These are phyloP conservation scores for Shiraia bambusicola DNA, from an alignment of 2,329 filamentous ascomycete genomes.

Conservation along the genomic window DNA sequence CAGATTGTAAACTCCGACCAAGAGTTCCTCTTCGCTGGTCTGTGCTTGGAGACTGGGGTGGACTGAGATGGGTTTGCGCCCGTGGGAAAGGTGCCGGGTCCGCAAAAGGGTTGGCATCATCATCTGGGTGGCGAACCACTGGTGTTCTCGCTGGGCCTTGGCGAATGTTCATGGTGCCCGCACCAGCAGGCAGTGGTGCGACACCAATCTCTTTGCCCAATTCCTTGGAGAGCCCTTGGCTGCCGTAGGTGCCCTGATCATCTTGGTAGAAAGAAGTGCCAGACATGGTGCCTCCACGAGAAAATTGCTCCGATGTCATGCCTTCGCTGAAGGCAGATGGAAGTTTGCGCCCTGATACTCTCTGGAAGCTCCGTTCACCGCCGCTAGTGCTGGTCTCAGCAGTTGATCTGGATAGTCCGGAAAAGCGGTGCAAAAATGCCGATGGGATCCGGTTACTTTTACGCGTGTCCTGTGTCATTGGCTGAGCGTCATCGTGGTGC, in stretches of 20 bases:
- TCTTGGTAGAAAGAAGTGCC: conserved; percentile 50
- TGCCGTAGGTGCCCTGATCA: conserved; percentile 47
- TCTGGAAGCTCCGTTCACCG: conserved; percentile 49
- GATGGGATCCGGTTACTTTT: conserved; percentile 45
- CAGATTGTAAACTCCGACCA: conserved; percentile 48
- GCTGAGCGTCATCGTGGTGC: conserved; percentile 29
- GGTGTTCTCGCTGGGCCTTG: conserved; percentile 67
- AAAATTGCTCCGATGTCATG: conserved; percentile 46
- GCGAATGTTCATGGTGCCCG: conserved; percentile 27
- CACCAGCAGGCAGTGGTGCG: conserved; percentile 18
- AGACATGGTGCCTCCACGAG: conserved; percentile 35
- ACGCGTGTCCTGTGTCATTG: conserved; percentile 43
- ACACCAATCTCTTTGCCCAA: conserved; percentile 35
- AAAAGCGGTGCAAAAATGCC: conserved; percentile 41
- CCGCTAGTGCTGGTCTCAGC: conserved; percentile 40
- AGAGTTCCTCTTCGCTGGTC: conserved; percentile 37
- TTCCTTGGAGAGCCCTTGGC: conserved; percentile 20
- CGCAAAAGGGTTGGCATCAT: conserved; percentile 13
- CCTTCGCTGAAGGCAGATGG: conserved; percentile 53
- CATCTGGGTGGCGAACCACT: conserved; percentile 53
- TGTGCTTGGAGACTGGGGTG: conserved; percentile 43
- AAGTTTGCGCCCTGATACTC: conserved; percentile 52
- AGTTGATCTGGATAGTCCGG: conserved; percentile 42
- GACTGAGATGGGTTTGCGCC: conserved; percentile 35
- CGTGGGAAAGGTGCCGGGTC: conserved; percentile 23